Percentiles rank a stretch among this genome's conserved stretches.
Conservation (phyloP, 345 rosid genomes). For the Sisymbrium altissimum region DNA sequence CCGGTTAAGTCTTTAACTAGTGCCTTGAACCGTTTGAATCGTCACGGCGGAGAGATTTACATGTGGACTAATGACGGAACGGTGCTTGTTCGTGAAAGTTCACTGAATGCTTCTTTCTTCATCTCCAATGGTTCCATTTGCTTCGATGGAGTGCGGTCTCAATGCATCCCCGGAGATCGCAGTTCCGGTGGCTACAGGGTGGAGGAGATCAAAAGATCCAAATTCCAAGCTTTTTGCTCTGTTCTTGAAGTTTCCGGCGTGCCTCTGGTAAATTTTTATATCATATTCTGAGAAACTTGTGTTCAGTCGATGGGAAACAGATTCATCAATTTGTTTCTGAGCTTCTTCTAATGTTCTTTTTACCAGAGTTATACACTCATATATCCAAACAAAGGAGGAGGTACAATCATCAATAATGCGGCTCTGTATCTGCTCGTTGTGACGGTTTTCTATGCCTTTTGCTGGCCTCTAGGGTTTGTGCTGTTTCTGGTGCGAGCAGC, state of each 20-base stretch:
- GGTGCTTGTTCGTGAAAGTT: background rate
- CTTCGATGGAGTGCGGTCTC: background rate
- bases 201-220: conserved; percentile 12
- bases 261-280: conserved; percentile 25
- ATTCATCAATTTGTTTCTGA: background rate
- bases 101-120: background rate
- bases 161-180: conserved; percentile 12
- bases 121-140: conserved; percentile 27
- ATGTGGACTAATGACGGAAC: conserved; percentile 22
- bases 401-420: conserved; percentile 12
- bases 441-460: conserved; percentile 30
- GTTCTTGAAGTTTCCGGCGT: conserved; percentile 28
- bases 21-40: conserved; percentile 17
- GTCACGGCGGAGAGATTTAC: conserved; percentile 25
- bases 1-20: background rate
- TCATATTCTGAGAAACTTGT: background rate
- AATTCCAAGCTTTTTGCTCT: conserved; percentile 25
- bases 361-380: conserved; percentile 54
- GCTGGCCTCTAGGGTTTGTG: conserved; percentile 37
- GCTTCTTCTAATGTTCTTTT: background rate
- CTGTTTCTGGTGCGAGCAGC: conserved; percentile 39
- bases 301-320: background rate
- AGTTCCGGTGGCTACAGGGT: conserved; percentile 2
- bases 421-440: background rate
- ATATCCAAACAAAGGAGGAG: conserved; percentile 35